A percentile compares a stretch with the other conserved stretches of the same genome.
phyloP scores from a whole-genome alignment of 2,329 filamentous ascomycete species.

The Colletotrichum endophyticum region DNA sequence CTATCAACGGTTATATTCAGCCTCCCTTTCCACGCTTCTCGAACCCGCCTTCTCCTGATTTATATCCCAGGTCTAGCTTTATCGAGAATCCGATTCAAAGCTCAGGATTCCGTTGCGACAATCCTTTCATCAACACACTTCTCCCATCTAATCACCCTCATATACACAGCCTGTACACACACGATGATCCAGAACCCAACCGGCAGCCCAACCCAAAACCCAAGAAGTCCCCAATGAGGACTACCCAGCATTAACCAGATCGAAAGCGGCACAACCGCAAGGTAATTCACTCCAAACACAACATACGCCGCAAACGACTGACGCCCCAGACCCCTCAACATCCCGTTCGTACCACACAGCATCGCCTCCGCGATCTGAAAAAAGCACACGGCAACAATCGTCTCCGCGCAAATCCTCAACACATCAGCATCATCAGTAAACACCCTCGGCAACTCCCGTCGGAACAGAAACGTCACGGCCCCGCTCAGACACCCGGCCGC shows the following conservation, averaged over 20 bases:
- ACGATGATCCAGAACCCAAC: not conserved
- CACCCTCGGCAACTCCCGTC: not conserved
- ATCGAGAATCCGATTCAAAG: too few relatives aligned
- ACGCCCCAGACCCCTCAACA: not conserved
- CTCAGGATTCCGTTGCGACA: too few relatives aligned
- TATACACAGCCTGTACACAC: not conserved
- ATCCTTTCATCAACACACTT: not conserved
- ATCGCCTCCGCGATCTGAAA: not conserved
- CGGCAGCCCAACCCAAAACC: not conserved
- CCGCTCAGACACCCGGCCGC: not conserved
- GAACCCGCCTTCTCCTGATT: too few relatives aligned
- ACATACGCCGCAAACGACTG: not conserved
- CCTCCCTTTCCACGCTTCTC: too few relatives aligned
- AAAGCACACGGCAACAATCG: accelerated
- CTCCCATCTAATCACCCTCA: not conserved
- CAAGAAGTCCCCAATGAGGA: not conserved
- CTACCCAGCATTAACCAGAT: not conserved
- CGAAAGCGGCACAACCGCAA: not conserved
- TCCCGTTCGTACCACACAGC: not conserved
- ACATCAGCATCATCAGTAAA: not conserved
- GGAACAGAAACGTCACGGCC: not conserved
- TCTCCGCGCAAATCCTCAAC: not conserved
- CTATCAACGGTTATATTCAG: too few relatives aligned
- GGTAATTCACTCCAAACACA: not conserved
- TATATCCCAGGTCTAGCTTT: too few relatives aligned